These are phyloP conservation scores for Eucalyptus erythrocorys DNA, from an alignment of 345 rosid genomes.

Conservation along the genomic window DNA sequence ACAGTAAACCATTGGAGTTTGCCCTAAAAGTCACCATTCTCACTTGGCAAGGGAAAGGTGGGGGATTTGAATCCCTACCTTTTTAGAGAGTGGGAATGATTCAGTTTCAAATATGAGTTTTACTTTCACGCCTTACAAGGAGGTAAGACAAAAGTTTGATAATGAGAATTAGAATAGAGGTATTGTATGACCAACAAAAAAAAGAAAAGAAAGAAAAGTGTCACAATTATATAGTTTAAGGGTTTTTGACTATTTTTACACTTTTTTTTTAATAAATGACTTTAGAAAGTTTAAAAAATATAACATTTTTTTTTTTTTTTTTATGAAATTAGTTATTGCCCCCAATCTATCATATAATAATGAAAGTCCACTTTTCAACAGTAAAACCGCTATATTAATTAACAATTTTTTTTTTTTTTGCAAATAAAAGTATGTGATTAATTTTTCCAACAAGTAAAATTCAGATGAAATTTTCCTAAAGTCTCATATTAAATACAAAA, in stretches of 20 bases:
- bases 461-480: not conserved
- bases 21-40: accelerated
- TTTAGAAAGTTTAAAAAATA: not conserved
- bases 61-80: accelerated
- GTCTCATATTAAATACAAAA: not conserved
- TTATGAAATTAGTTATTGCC: not conserved
- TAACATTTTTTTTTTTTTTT: too few species aligned
- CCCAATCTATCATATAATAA: not conserved
- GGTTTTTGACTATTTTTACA: too few species aligned
- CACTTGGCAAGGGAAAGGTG: too few species aligned
- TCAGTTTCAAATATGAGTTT: too few species aligned
- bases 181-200: accelerated
- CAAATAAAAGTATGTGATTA: not conserved
- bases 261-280: not conserved
- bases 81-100: accelerated
- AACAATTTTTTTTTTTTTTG: too few species aligned
- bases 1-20: too few species aligned
- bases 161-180: accelerated
- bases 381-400: not conserved
- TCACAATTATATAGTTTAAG: accelerated
- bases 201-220: too few species aligned
- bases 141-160: accelerated
- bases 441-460: not conserved
- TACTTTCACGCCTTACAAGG: too few species aligned
- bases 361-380: not conserved